These are phyloP conservation scores for Diplodia corticola DNA, from an alignment of 2,329 filamentous ascomycete genomes.

Conservation along the genomic window DNA sequence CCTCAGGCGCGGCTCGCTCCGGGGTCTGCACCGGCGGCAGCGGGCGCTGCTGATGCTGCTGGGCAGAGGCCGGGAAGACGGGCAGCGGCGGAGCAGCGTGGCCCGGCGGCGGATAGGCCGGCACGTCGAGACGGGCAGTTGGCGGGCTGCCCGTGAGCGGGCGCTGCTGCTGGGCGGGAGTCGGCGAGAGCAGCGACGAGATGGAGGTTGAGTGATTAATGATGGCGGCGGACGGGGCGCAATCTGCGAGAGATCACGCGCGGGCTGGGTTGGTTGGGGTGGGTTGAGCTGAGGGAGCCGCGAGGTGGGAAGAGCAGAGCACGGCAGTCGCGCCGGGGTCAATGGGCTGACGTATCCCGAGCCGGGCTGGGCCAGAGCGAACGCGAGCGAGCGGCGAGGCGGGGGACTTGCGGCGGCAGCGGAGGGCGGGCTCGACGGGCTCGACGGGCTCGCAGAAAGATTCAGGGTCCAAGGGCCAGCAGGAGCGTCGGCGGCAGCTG, in stretches of 20 bases:
- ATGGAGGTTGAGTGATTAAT: conserved; percentile 23
- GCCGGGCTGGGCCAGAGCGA: background rate
- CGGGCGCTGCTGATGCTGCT: conserved; percentile 3
- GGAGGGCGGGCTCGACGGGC: conserved; percentile 7
- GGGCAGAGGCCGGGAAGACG: conserved; percentile 11
- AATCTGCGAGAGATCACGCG: conserved; percentile 20
- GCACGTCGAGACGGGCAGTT: conserved; percentile 11
- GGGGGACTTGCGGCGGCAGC: background rate
- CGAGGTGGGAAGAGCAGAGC: background rate
- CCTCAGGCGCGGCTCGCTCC: conserved; percentile 13
- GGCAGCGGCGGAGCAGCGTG: conserved; percentile 16
- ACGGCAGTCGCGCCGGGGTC: background rate
- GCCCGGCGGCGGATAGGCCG: conserved; percentile 19
- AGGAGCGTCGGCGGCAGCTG: conserved; percentile 9
- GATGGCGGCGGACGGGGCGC: conserved; percentile 20
- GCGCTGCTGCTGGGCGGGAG: conserved; percentile 8
- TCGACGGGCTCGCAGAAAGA: conserved; percentile 6
- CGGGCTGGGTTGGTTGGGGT: background rate
- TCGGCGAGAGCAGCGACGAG: conserved; percentile 23
- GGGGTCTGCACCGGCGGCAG: conserved; percentile 18
- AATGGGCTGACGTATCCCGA: conserved; percentile 16
- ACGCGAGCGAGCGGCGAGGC: background rate
- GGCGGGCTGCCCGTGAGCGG: conserved; percentile 18
- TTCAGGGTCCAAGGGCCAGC: conserved; percentile 9
- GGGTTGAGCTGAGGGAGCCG: background rate